phyloP scores from a whole-genome alignment of 164 flowering plant species.

The Magnolia sinica region DNA sequence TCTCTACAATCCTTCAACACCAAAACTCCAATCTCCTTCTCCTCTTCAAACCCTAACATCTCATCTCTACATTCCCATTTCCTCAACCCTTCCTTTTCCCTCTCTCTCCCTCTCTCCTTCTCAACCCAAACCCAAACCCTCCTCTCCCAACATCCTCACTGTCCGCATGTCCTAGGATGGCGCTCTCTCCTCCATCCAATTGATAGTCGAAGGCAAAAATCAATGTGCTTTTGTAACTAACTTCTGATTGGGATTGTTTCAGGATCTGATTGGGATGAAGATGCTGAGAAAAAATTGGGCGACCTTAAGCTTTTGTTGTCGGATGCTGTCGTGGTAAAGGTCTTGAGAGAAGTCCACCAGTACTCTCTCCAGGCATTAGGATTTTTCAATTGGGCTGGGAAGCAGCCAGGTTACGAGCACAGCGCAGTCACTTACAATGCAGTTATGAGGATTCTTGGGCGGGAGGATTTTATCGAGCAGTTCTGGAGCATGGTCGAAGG shows the following conservation, averaged over 20 bases:
- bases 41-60: too few relatives aligned
- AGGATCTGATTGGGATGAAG: slow-evolving; percentile 47
- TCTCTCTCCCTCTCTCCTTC: too few relatives aligned
- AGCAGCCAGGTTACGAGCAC: slow-evolving; percentile 39
- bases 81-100: too few relatives aligned
- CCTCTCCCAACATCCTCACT: too few relatives aligned
- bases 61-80: too few relatives aligned
- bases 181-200: too few relatives aligned
- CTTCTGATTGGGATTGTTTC: slow-evolving; percentile 29
- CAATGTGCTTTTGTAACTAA: too few relatives aligned
- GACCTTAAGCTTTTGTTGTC: slow-evolving; percentile 38
- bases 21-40: too few relatives aligned
- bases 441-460: slow-evolving; percentile 54
- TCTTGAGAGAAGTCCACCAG: slow-evolving; percentile 48
- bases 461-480: slow-evolving; percentile 50
- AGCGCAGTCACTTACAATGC: slow-evolving; percentile 72
- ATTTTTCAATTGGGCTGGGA: slow-evolving; percentile 60
- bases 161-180: too few relatives aligned
- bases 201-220: too few relatives aligned
- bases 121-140: too few relatives aligned
- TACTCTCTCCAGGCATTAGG: slow-evolving; percentile 53
- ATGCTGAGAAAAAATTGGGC: slow-evolving; percentile 44
- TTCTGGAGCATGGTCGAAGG: slow-evolving; percentile 72
- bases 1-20: too few relatives aligned
- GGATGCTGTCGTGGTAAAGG: slow-evolving; percentile 51